phyloP scores from a whole-genome alignment of 2,329 filamentous ascomycete genomes.

The Emergomyces pasteurianus region DNA sequence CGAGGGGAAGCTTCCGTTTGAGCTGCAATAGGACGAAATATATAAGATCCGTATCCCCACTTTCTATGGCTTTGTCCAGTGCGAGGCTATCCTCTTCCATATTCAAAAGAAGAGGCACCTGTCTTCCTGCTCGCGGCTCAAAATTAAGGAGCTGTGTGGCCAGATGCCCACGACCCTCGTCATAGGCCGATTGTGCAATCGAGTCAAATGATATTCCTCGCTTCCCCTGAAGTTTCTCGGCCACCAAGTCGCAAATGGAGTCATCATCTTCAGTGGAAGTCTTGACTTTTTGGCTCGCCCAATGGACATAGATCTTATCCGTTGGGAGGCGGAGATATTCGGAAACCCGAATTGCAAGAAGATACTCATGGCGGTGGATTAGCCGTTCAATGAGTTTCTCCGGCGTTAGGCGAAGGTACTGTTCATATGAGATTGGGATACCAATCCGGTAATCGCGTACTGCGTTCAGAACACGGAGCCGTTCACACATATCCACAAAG shows the following conservation, averaged over 20 bases:
- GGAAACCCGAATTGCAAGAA: conserved; percentile 78
- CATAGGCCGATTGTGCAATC: conserved; percentile 84
- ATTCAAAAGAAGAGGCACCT: conserved; percentile 80
- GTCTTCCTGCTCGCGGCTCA: conserved; percentile 86
- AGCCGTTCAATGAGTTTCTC: conserved; percentile 78
- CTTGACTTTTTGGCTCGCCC: conserved; percentile 90
- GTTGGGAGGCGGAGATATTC: conserved; percentile 76
- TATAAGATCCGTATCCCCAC: conserved; percentile 87
- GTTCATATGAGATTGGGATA: conserved; percentile 80
- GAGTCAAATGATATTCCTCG: conserved; percentile 91
- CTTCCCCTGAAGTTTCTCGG: conserved; percentile 75
- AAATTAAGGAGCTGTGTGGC: conserved; percentile 87
- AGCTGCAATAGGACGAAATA: conserved; percentile 77
- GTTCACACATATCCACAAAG: conserved; percentile 97
- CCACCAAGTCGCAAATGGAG: conserved; percentile 71
- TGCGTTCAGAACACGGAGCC: conserved; percentile 80
- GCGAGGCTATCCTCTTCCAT: conserved; percentile 96
- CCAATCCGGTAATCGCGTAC: conserved; percentile 86
- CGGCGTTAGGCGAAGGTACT: conserved; percentile 81
- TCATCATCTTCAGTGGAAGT: conserved; percentile 77
- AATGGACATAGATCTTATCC: conserved; percentile 88
- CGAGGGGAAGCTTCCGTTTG: conserved; percentile 79
- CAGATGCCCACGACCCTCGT: conserved; percentile 79
- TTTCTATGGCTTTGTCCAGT: conserved; percentile 91
- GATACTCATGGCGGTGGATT: conserved; percentile 79